phyloP scores from a whole-genome alignment of 2,329 filamentous ascomycete species.

The Xylaria sp. region DNA sequence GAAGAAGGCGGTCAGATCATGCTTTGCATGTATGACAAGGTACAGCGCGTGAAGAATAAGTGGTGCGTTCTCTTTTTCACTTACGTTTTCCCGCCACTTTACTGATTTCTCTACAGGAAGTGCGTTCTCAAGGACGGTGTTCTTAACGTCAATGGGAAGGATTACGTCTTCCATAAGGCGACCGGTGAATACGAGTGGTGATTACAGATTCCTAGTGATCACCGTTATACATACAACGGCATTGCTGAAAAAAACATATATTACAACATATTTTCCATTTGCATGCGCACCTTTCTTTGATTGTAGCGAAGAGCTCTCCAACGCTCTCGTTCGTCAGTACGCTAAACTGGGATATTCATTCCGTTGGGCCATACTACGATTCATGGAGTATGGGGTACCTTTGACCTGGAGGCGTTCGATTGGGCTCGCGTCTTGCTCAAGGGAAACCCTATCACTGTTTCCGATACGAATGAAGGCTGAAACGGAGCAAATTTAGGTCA shows the following conservation, averaged over 20 bases:
- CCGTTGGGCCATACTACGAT: constrained; percentile 69
- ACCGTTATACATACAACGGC: not conserved
- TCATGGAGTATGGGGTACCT: constrained; percentile 61
- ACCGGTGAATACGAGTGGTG: constrained; percentile 99
- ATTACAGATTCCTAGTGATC: constrained; percentile 33
- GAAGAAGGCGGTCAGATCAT: constrained; percentile 91
- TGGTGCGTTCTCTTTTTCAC: constrained; percentile 64
- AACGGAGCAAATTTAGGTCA: not conserved
- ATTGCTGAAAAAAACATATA: not conserved
- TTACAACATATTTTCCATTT: not conserved
- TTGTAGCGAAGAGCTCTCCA: constrained; percentile 64
- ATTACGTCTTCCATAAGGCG: constrained; percentile 98
- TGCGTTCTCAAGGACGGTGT: constrained; percentile 98
- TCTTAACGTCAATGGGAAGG: constrained; percentile 90
- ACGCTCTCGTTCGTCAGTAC: constrained; percentile 69
- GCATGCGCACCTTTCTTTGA: constrained; percentile 69
- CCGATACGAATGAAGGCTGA: constrained; percentile 69
- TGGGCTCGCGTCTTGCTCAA: constrained; percentile 70
- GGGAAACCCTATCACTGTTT: constrained; percentile 74
- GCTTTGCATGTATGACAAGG: constrained; percentile 99
- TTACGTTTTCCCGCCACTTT: constrained; percentile 40
- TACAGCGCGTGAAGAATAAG: constrained; percentile 99
- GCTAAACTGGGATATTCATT: constrained; percentile 73
- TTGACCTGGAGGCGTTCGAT: constrained; percentile 63
- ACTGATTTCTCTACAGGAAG: constrained; percentile 70